Evolutionary conservation across 192 early-diverging fungal species (phyloP).

Genomic region (Backusella australiensis): DNA sequence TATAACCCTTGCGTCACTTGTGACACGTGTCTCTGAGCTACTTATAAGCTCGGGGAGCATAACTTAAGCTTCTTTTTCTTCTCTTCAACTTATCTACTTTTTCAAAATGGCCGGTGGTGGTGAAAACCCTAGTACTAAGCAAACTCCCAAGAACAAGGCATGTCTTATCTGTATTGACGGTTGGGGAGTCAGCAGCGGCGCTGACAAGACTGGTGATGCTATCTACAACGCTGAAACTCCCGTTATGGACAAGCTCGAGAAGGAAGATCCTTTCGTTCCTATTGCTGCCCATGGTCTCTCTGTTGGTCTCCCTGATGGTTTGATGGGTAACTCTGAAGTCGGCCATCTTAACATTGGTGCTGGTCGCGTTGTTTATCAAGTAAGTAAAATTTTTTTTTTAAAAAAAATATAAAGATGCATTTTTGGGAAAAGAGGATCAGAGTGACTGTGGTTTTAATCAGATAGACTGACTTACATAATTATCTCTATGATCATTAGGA

Average conservation of each 20-base stretch:
- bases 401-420: neutral
- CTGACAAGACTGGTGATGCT: constrained; percentile 80
- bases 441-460: constrained; percentile 2
- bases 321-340: constrained; percentile 99
- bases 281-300: constrained; percentile 92
- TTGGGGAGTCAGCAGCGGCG: constrained; percentile 86
- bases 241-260: constrained; percentile 81
- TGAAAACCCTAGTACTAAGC: constrained; percentile 30
- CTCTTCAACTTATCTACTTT: constrained; percentile 4
- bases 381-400: constrained; percentile 22
- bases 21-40: constrained; percentile 5
- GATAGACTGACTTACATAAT: neutral
- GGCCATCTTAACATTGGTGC: constrained; percentile 99
- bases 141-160: constrained; percentile 57
- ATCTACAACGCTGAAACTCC: constrained; percentile 92
- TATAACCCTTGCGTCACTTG: constrained; percentile 5
- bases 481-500: constrained; percentile 53
- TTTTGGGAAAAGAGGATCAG: neutral
- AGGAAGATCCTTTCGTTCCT: constrained; percentile 70
- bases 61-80: constrained; percentile 5
- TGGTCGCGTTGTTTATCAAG: constrained; percentile 97
- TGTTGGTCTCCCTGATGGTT: constrained; percentile 96
- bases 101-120: constrained; percentile 39
- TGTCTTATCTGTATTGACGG: constrained; percentile 96
- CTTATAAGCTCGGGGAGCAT: constrained; percentile 3